Conservation (phyloP, 192 early-diverging fungal species). For the Fimicolochytrium jonesii region DNA sequence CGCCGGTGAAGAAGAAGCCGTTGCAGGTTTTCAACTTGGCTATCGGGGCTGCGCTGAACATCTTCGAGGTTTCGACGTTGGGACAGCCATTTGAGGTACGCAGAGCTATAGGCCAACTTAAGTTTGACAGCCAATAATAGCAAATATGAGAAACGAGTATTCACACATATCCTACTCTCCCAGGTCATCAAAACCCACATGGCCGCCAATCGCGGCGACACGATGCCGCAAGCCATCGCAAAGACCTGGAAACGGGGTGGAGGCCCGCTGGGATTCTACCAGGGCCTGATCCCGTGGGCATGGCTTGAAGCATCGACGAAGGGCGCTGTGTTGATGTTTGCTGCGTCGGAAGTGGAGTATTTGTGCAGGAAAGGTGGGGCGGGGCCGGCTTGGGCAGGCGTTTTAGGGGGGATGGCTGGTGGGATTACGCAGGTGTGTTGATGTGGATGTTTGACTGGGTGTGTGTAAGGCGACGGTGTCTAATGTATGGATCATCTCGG, state of each 20-base stretch:
- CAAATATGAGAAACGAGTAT: too few relatives aligned
- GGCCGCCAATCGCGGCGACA: conserved; percentile 81
- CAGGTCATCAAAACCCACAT: conserved; percentile 43
- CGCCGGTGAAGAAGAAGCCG: conserved; percentile 56
- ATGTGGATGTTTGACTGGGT: too few relatives aligned
- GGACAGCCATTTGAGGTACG: conserved; percentile 80
- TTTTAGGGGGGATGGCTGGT: conserved; percentile 90
- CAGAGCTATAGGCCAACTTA: too few relatives aligned
- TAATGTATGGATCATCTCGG: background rate
- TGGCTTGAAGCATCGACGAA: conserved; percentile 79
- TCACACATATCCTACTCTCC: too few relatives aligned
- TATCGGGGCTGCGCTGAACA: conserved; percentile 70
- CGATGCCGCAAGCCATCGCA: conserved; percentile 62
- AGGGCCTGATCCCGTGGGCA: conserved; percentile 80
- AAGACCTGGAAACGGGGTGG: conserved; percentile 84
- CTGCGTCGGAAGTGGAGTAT: conserved; percentile 65
- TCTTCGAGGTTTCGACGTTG: conserved; percentile 87
- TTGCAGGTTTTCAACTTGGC: conserved; percentile 78
- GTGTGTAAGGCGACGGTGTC: too few relatives aligned
- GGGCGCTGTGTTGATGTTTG: conserved; percentile 74
- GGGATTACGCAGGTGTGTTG: conserved; percentile 77
- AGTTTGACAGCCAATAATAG: too few relatives aligned
- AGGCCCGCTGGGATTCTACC: conserved; percentile 82
- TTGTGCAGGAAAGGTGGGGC: conserved; percentile 34
- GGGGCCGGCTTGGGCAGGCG: conserved; percentile 56